Base-by-base conservation (phyloP, 345 rosid species). In the Cardamine occulta region DNA sequence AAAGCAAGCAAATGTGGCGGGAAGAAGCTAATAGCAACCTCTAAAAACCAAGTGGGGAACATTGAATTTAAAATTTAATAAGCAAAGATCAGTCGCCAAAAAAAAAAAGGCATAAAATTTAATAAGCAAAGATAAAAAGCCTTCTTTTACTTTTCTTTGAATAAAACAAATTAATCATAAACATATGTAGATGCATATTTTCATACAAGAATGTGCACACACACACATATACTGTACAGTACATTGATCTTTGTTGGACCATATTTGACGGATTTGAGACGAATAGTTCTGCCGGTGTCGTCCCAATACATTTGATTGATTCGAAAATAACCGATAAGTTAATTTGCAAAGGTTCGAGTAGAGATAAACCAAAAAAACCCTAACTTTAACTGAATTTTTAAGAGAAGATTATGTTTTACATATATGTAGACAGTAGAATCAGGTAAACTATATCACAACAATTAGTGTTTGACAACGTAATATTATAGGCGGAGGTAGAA, bases 41-140 rank as follows among this genome's bases (percentile, higher is more conserved):
- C 62, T 52, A 5, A 17, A 62, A 72, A 8, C 40, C 9, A 26
- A 73, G 76, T 73, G 76, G 76, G 76, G 76, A 40, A 59, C 70
- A 52, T 52, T 73, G 70, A 73, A 52, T 52, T 39, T 63, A 52
- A 49, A 52, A 39, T 63, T 17, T 73, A 28, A 23, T 29, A 73
- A 63, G 40, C 32, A 19, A 40, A 52, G 14, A 34, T 49, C 69
- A 28, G 31, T 28, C 31, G 31, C 31, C 31, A 28, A 28, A 28
- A 28, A 24, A 28, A 24, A 28, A 4, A 63, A 63, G 45, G 44
- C 34, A 63, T 53, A 62, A 8, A 56, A n/a, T 31, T 31, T 31
- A 8, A 57, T 31, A 59, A 59, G 45, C n/a, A 59, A 59, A 59
- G 24, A 17, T 58, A 15, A 57, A 5, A 5, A 10, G 23, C 10